Percentiles rank a stretch among this genome's conserved stretches.
Conservation (phyloP, 2,329 filamentous ascomycete species). For the Scedosporium minutisporum region DNA sequence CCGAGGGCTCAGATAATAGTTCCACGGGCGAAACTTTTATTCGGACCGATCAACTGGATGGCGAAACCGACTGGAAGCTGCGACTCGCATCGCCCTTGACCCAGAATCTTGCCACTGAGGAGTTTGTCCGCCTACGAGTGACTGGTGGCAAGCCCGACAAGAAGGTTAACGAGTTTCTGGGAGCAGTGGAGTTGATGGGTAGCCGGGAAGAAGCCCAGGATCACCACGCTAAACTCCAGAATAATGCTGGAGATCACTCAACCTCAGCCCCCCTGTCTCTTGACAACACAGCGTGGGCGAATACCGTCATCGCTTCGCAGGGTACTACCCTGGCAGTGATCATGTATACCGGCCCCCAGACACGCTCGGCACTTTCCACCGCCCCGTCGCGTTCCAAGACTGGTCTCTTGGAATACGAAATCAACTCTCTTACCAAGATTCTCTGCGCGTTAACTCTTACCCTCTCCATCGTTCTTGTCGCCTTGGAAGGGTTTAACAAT, state of each 20-base stretch:
- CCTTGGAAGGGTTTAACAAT: slow-evolving; percentile 68
- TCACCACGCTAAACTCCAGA: slow-evolving; percentile 14
- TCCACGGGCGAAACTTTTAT: slow-evolving; percentile 88
- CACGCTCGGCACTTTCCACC: slow-evolving; percentile 85
- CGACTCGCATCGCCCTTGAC: slow-evolving; percentile 78
- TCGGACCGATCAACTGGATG: slow-evolving; percentile 91
- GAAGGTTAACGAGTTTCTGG: slow-evolving; percentile 89
- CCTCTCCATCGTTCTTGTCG: slow-evolving; percentile 80
- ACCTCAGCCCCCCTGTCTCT: slow-evolving; percentile 72
- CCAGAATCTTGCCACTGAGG: slow-evolving; percentile 62
- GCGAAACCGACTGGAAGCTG: slow-evolving; percentile 98
- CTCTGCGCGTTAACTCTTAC: slow-evolving; percentile 80
- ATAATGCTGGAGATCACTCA: slow-evolving; percentile 19
- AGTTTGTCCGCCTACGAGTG: slow-evolving; percentile 61
- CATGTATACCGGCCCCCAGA: slow-evolving; percentile 90
- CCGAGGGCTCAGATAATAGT: slow-evolving; percentile 16
- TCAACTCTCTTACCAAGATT: slow-evolving; percentile 95
- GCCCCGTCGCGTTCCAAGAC: slow-evolving; percentile 88
- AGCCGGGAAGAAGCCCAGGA: slow-evolving; percentile 37
- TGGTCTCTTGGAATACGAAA: slow-evolving; percentile 87
- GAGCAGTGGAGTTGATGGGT: slow-evolving; percentile 69
- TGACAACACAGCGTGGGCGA: slow-evolving; percentile 98
- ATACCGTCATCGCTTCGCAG: slow-evolving; percentile 91
- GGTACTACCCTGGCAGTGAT: slow-evolving; percentile 82
- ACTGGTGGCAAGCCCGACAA: slow-evolving; percentile 85